Evolutionary conservation across 495 filamentous ascomycete genomes (phyloP), one percentile per base, ranked within the genome.

Genomic region (Durotheca rogersii): DNA sequence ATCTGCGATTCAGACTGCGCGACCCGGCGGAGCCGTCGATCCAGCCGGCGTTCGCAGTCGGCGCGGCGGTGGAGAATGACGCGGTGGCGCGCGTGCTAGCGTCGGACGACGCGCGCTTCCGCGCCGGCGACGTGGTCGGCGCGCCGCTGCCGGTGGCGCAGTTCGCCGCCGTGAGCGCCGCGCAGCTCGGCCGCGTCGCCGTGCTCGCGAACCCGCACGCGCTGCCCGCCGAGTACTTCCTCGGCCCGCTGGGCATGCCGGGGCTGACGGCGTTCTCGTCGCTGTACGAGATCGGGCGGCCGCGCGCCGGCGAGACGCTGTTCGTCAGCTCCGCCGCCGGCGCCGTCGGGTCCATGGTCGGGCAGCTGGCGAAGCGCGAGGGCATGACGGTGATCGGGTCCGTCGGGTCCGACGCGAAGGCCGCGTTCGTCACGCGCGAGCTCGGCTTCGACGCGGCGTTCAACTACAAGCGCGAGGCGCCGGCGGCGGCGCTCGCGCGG

Each of bases 221-320:
- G 18, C 67, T 89, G 7, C 82, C 86, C 31, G 64, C 77, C 0
- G 80, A 78, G 41, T 45, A 74, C 39, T 87, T 85, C 60, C 56
- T 88, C 9, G 86, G 88, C 9, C 77, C 86, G 10, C 73, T 95
- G 16, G 89, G 89, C 19, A 91, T 93, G 87, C 85, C 88, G 1
- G 89, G 89, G 15, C 67, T 94, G 58, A 90, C 88, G 1, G 88
- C 83, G 5, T 95, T 86, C 72, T 85, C 81, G 2, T 86, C 84
- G 0, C 79, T 91, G 54, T 84, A 91, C 65, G 81, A 87, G 60
- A 91, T 95, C 46, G 88, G 88, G 0, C 68, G 86, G 75, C 89
- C 89, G 27, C 85, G 87, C 72, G 85, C 85, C 72, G 89, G 89
- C 29, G 87, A 94, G 75, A 91, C 87, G 11, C 90, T 94, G 57